phyloP scores from a whole-genome alignment of 495 filamentous ascomycete species.

The Patellaria atrata region DNA sequence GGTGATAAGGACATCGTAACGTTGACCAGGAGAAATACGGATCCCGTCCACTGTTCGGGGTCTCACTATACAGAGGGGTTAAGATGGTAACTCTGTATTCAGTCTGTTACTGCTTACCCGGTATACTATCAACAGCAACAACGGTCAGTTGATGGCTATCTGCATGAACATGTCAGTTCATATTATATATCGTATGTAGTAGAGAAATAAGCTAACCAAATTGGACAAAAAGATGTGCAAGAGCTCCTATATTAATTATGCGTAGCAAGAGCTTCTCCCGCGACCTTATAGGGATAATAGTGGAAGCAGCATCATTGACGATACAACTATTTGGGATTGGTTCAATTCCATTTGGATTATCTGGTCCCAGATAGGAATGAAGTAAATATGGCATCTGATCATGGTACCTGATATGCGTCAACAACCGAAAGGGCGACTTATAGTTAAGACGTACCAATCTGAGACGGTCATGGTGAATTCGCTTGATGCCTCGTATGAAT shows the following conservation, averaged over 20 bases:
- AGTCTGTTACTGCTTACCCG: background rate
- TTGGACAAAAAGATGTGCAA: constrained; percentile 9
- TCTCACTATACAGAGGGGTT: background rate
- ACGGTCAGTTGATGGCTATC: constrained; percentile 10
- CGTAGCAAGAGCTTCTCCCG: constrained; percentile 13
- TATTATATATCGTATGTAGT: background rate
- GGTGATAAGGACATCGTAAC: constrained; percentile 15
- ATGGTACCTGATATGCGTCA: constrained; percentile 12
- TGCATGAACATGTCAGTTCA: background rate
- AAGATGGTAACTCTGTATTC: background rate
- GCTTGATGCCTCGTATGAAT: constrained; percentile 6
- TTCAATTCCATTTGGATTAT: constrained; percentile 8
- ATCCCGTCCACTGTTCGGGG: constrained; percentile 9
- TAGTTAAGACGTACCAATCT: constrained; percentile 10
- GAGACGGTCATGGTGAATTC: constrained; percentile 10
- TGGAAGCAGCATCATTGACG: constrained; percentile 10
- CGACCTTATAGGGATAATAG: constrained; percentile 9
- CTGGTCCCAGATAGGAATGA: constrained; percentile 8
- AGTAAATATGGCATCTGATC: constrained; percentile 9
- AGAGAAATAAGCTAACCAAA: background rate
- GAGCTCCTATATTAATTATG: constrained; percentile 10
- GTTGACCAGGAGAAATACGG: constrained; percentile 14
- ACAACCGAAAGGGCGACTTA: background rate
- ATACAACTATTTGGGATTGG: constrained; percentile 12
- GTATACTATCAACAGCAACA: constrained; percentile 14